Conservation (phyloP, 2,329 filamentous ascomycete genomes). For the Dactylellina haptotyla region DNA sequence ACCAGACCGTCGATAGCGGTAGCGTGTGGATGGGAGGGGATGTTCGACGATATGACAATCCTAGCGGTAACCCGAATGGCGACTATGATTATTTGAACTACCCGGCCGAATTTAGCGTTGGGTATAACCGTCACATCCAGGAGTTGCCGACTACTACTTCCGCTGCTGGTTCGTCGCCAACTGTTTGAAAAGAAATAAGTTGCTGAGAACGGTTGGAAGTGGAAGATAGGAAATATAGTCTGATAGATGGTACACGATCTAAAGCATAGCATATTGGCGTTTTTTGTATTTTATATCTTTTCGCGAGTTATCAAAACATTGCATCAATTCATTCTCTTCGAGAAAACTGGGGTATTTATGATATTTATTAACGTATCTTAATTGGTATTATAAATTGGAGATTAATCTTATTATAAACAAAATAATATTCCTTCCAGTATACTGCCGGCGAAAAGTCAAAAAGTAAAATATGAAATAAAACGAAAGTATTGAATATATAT, state of each 20-base stretch:
- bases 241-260: background rate
- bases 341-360: too few relatives aligned
- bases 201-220: background rate
- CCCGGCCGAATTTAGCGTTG: slow-evolving; percentile 22
- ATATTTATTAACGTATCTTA: too few relatives aligned
- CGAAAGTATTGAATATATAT: too few relatives aligned
- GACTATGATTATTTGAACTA: slow-evolving; percentile 50
- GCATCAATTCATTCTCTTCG: too few relatives aligned
- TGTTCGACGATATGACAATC: slow-evolving; percentile 29
- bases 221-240: background rate
- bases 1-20: slow-evolving; percentile 37
- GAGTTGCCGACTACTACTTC: slow-evolving; percentile 15
- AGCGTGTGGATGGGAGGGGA: slow-evolving; percentile 30
- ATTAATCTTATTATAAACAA: too few relatives aligned
- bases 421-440: too few relatives aligned
- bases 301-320: too few relatives aligned
- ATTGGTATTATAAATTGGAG: too few relatives aligned
- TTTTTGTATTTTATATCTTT: too few relatives aligned
- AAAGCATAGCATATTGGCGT: background rate
- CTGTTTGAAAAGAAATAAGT: background rate
- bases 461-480: too few relatives aligned
- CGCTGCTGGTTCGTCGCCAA: slow-evolving; percentile 3
- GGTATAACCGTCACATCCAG: slow-evolving; percentile 39
- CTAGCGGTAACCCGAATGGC: slow-evolving; percentile 41
- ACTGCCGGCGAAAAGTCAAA: too few relatives aligned